phyloP scores from a whole-genome alignment of 495 filamentous ascomycete genomes.

The Chaetomium fimeti region DNA sequence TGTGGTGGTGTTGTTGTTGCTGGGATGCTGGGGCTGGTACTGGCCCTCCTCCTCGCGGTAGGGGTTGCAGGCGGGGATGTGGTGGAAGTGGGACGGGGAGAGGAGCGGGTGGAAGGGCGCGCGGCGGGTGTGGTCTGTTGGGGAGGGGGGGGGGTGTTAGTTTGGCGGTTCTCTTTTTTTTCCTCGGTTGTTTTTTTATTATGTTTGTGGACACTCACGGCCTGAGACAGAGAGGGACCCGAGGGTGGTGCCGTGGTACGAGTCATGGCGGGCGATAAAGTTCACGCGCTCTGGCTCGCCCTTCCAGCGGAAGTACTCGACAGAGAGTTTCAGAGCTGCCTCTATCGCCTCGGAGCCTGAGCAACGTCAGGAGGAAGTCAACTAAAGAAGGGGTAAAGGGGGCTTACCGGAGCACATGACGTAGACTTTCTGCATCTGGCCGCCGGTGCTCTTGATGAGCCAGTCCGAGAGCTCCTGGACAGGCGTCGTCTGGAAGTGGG shows the following conservation, averaged over 20 bases:
- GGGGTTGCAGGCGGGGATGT: slow-evolving; percentile 61
- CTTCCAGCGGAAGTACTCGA: slow-evolving; percentile 60
- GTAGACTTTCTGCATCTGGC: slow-evolving; percentile 46
- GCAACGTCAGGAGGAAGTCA: background rate
- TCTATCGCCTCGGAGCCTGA: slow-evolving; percentile 71
- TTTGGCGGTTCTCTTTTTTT: too few relatives aligned
- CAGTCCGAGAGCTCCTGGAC: slow-evolving; percentile 40
- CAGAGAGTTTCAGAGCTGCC: slow-evolving; percentile 63
- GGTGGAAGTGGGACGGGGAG: slow-evolving; percentile 45
- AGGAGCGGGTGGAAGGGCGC: background rate
- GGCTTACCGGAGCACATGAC: slow-evolving; percentile 54
- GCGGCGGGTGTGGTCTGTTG: background rate
- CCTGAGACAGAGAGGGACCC: slow-evolving; percentile 60
- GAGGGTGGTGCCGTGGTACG: slow-evolving; percentile 70
- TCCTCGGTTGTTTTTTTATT: background rate
- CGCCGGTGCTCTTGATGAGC: slow-evolving; percentile 44
- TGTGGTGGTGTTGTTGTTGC: slow-evolving; percentile 11
- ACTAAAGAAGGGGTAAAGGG: background rate
- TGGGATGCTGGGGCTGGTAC: too few relatives aligned
- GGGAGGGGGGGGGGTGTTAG: background rate
- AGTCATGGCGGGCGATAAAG: slow-evolving; percentile 63
- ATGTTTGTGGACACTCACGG: slow-evolving; percentile 47
- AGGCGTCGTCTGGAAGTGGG: slow-evolving; percentile 40
- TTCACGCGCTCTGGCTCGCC: slow-evolving; percentile 36
- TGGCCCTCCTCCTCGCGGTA: slow-evolving; percentile 40